Evolutionary conservation across 306 rosid species (phyloP), one percentile per base, ranked within the genome.

Genomic region (Crataegus laevigata): DNA sequence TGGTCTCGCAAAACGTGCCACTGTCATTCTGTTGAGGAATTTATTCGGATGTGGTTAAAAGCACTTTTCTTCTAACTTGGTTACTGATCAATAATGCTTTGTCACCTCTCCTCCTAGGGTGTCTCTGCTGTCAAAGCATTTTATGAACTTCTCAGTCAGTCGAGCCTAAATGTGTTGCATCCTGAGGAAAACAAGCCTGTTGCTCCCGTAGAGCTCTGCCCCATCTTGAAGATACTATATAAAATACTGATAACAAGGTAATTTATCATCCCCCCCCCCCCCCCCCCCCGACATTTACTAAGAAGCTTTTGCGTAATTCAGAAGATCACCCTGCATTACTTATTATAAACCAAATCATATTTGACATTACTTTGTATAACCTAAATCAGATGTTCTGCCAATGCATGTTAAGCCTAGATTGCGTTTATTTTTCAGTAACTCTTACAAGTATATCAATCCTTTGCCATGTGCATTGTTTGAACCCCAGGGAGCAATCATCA

Each of bases 171-270:
- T 74, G 94, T 93, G 15, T 64, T 84, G 77, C 98, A 93, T 82
- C 98, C 98, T 40, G 97, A 89, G 74, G 96, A 84, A 78, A 89
- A 93, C 51, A 93, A 89, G 79, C 96, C 78, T 9, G 98, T 93
- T 57, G 97, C 98, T 72, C 97, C 98, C 22, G 97, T 88, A 28
- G 92, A 93, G 79, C 92, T 93, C 32, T 93, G 97, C 84, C 98
- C 98, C 32, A 91, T 93, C 82, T 87, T 93, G 81, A 93, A 89
- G 96, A 91, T 89, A 51, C 87, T 93, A 0, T 88, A 93, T 80
- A 91, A 89, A 79, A 91, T 91, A 80, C 79, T 93, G 78, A 89
- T 93, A 63, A 86, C 78, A 10, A 89, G 98, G 98, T 91, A 79
- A 73, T n/a, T n/a, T n/a, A n/a, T n/a, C n/a, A n/a, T n/a, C n/a